Evolutionary conservation across 805 yeast species (phyloP).

Genomic region (Wickerhamiella azymoides): DNA sequence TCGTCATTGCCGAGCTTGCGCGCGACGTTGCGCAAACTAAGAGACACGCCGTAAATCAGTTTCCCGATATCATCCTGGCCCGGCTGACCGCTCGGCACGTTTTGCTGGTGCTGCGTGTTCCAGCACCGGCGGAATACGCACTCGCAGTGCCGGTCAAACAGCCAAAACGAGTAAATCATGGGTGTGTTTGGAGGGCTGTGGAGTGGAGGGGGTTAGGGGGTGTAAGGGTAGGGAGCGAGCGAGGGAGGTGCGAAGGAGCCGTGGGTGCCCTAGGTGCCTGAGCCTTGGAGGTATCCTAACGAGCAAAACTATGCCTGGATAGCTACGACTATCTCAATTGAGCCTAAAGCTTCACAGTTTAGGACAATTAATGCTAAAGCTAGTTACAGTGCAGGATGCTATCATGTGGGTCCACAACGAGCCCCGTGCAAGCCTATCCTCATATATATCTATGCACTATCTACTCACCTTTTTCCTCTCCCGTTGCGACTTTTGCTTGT

Average conservation of each 20-base stretch:
- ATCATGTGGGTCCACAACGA: too few relatives aligned
- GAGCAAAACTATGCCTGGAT: too few relatives aligned
- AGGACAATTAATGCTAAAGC: too few relatives aligned
- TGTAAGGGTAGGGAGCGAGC: too few relatives aligned
- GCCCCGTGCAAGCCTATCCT: too few relatives aligned
- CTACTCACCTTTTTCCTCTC: neutral
- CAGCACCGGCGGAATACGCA: conserved; percentile 76
- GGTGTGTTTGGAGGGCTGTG: neutral
- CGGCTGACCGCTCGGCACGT: conserved; percentile 29
- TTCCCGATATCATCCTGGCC: conserved; percentile 53
- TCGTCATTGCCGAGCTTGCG: conserved; percentile 34
- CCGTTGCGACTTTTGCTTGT: conserved; percentile 43
- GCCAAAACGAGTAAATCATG: conserved; percentile 65
- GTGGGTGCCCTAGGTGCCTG: too few relatives aligned
- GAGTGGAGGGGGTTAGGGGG: neutral
- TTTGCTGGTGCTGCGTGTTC: conserved; percentile 26
- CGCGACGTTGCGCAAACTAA: conserved; percentile 64
- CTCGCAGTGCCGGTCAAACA: conserved; percentile 83
- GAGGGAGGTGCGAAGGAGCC: too few relatives aligned
- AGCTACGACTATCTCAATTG: too few relatives aligned
- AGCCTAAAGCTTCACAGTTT: too few relatives aligned
- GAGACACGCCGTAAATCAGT: conserved; percentile 71
- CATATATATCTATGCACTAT: too few relatives aligned
- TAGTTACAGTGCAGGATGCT: too few relatives aligned
- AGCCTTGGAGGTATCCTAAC: too few relatives aligned